phyloP scores from a whole-genome alignment of 2,329 filamentous ascomycete genomes.

The Penicillium janthinellum region DNA sequence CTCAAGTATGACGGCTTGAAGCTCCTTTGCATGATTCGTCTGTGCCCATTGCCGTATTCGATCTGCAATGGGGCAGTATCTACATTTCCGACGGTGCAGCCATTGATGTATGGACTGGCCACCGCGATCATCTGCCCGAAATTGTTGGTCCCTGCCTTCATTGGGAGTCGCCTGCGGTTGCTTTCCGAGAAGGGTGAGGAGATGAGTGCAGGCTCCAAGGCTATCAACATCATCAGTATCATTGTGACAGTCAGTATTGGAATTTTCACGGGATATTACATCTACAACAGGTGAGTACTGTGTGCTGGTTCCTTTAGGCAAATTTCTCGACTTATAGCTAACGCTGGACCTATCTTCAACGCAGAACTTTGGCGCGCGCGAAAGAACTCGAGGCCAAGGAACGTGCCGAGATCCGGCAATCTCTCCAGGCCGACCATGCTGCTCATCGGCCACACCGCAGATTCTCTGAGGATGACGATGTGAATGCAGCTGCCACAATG shows the following conservation, averaged over 20 bases:
- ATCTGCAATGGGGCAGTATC: conserved; percentile 92
- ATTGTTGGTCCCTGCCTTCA: conserved; percentile 87
- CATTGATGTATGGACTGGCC: conserved; percentile 73
- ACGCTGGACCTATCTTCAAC: conserved; percentile 1
- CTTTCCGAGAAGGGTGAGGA: conserved; percentile 81
- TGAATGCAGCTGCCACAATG: conserved; percentile 42
- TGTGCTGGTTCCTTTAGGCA: neutral
- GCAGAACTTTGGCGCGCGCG: conserved; percentile 52
- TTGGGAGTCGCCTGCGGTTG: conserved; percentile 78
- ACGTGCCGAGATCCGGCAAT: conserved; percentile 41
- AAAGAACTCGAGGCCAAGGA: conserved; percentile 53
- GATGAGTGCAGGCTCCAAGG: conserved; percentile 77
- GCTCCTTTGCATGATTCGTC: conserved; percentile 84
- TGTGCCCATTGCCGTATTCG: conserved; percentile 91
- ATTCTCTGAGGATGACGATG: conserved; percentile 45
- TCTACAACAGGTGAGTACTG: conserved; percentile 66
- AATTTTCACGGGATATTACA: conserved; percentile 74
- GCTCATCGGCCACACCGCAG: conserved; percentile 35
- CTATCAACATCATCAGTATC: conserved; percentile 83
- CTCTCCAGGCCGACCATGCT: conserved; percentile 39
- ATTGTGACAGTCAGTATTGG: conserved; percentile 71
- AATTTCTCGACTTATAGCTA: neutral
- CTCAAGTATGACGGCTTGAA: conserved; percentile 87
- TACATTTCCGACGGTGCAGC: conserved; percentile 85
- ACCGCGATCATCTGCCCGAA: conserved; percentile 84